phyloP scores from a whole-genome alignment of 805 yeast species.

The Lachancea fermentati region DNA sequence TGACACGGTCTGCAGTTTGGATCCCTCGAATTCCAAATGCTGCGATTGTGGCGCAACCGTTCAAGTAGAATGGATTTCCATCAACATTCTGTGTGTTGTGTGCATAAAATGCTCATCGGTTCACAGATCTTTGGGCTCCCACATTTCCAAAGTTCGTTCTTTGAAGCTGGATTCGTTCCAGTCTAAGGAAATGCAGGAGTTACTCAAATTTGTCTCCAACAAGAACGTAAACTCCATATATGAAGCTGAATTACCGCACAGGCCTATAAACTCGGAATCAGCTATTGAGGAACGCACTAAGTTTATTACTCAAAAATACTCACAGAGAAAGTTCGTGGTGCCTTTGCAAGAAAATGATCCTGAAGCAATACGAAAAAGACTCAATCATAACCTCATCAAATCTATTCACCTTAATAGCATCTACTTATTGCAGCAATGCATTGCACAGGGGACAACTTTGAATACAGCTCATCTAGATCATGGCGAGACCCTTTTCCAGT shows the following conservation, averaged over 20 bases:
- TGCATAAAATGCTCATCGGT: conserved; percentile 85
- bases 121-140: conserved; percentile 84
- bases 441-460: conserved; percentile 21
- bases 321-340: conserved; percentile 41
- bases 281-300: conserved; percentile 44
- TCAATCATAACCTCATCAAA: conserved; percentile 40
- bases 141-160: conserved; percentile 71
- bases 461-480: conserved; percentile 12
- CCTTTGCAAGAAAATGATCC: conserved; percentile 8
- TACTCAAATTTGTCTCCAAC: conserved; percentile 55
- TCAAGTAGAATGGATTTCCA: conserved; percentile 82
- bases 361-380: conserved; percentile 11
- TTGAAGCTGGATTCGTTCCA: conserved; percentile 65
- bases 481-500: conserved; percentile 37
- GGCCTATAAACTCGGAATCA: conserved; percentile 32
- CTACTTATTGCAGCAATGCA: conserved; percentile 17
- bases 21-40: conserved; percentile 57
- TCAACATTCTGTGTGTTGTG: conserved; percentile 62
- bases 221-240: conserved; percentile 50
- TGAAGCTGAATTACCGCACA: conserved; percentile 38
- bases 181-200: conserved; percentile 51
- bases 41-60: conserved; percentile 70
- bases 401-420: conserved; percentile 47
- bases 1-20: conserved; percentile 28
- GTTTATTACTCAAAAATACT: conserved; percentile 67